Evolutionary conservation across 345 rosid genomes (phyloP), one percentile per base, ranked within the genome.

Genomic region (Rhodamnia rubescens): DNA sequence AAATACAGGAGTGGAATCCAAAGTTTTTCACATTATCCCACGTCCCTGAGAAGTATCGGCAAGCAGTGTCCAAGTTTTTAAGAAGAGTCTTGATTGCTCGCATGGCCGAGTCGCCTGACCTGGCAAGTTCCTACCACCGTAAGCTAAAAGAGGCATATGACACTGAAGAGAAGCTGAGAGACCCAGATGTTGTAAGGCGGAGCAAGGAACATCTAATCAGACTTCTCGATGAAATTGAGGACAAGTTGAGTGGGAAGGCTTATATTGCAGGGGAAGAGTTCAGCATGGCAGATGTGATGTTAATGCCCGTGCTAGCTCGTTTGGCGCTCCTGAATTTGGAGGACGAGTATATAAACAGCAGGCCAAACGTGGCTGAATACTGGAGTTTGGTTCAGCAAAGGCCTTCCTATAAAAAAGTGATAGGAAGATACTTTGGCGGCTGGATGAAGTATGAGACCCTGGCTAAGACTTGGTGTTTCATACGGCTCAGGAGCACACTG

Each of bases 51-150:
- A 92, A 95, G 51, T 90, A 91, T 42, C 90, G 92, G 27, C 88
- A 91, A 40, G 89, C 80, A 47, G 91, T 93, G 61, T 95, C 99
- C 83, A 95, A 93, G 88, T 97, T 97, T 91, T 80, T 89, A 81
- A 90, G 99, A 86, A 91, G 91, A 86, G 98, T 97, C 64, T 85
- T 93, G 89, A 95, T 95, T 85, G 94, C 98, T 27, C 87, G 96
- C 80, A 95, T 95, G 97, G 94, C 96, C 1, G 98, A 95, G 84
- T 95, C 94, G 26, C 97, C 98, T 6, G 94, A 94, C 84, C 94
- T 95, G 24, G 98, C 98, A 9, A 94, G 93, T 82, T 93, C 97
- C 11, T 97, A 97, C 93, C 98, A 97, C 88, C 10, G 82, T 15
- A 94, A 94, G 91, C 95, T 94, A 82, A 95, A 90, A 87, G 98